Base-by-base conservation (phyloP, 2,329 filamentous ascomycete genomes). In the Arthrinium puccinioides region DNA sequence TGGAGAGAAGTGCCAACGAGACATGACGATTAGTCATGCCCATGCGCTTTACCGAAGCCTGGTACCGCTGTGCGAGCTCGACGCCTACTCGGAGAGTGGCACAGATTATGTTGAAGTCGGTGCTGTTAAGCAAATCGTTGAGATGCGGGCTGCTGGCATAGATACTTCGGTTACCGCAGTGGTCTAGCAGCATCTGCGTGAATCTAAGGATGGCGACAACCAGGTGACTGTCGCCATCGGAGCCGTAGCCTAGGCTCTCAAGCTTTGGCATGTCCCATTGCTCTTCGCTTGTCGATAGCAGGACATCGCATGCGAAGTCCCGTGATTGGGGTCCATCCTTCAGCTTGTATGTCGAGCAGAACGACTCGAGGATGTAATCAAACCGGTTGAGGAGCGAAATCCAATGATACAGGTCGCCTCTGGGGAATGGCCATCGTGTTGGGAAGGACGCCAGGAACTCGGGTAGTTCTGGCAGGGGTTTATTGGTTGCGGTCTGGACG, bases 341-440 rank as follows among this genome's bases (percentile, higher is more conserved):
- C 39, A 98, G 70, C 44, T 79, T 79, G 64, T 98, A 98, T 46
- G 79, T 81, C 39, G 76, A 72, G 60, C 82, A 87, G 58, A 94
- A 88, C 26, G 78, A 70, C 51, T 94, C 87, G 27, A 98, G 68
- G 46, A 97, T 80, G 53, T 76, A 78, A 62, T 98, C 92, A 61
- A 98, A 97, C 40, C 88, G 82, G 61, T 98, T 94, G 42, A 98
- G 67, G 18, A 95, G 74, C 20, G 86, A 82, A 48, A 98, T 96
- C 94, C 94, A 98, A 69, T 98, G 90, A 59, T 97, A 97, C 21
- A 97, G 70, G 59, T 98, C 92, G 43, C 92, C 94, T 59, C 90
- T 79, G 26, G 90, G 90, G 55, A 97, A 94, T 3, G 89, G 88
- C 92, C 92, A 98, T 73, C 82, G 73, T 46, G 82, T 81, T 41